Base-by-base conservation (phyloP, 148 eudicot species). In the Hydrangea macrophylla region DNA sequence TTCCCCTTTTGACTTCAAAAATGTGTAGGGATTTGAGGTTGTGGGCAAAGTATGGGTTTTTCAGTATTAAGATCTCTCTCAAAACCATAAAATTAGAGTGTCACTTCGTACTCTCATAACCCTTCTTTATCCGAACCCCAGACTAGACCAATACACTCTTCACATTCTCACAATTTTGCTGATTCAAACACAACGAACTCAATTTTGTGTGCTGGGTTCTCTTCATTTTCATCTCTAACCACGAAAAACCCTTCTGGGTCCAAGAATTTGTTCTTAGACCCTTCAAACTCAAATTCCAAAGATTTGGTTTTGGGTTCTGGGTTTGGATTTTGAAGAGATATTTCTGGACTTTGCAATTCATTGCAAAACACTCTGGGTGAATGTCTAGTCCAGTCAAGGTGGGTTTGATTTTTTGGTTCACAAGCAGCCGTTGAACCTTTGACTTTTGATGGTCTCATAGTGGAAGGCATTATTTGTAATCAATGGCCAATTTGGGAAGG, bases 391-490 rank as follows among this genome's bases (percentile, higher is more conserved):
- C 55, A 35, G 28, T 63, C 71, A 44, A 22, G 13, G 9, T 72
- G 70, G 74, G 40, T 55, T 59, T 84, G 89, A 10, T 75, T 54
- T 0, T 90, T 82, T 44, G 72, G 95, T 57, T 79, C 89, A 23
- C 80, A 77, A 67, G 69, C 85, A 51, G 90, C 79, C 44, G 76
- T 37, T 33, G 88, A 84, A 56, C 80, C 86, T 17, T 78, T 88
- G 3, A 91, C 90, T 42, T 80, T 88, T 31, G 93, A 91, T 67
- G 97, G 97, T 53, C 78, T 94, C 5, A 91, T 96, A 0, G 97
- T 89, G 23, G 99, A 91, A 65, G 73, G 81, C n/a, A 94, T 94
- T 22, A 54, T 94, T 71, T 74, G 79, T 0, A 83, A 75, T 64
- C 76, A 79, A 13, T 94, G 99, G 99, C 26, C 75, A 10, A 84